Conservation (phyloP, 2,329 filamentous ascomycete genomes). For the Aciculosporium take region DNA sequence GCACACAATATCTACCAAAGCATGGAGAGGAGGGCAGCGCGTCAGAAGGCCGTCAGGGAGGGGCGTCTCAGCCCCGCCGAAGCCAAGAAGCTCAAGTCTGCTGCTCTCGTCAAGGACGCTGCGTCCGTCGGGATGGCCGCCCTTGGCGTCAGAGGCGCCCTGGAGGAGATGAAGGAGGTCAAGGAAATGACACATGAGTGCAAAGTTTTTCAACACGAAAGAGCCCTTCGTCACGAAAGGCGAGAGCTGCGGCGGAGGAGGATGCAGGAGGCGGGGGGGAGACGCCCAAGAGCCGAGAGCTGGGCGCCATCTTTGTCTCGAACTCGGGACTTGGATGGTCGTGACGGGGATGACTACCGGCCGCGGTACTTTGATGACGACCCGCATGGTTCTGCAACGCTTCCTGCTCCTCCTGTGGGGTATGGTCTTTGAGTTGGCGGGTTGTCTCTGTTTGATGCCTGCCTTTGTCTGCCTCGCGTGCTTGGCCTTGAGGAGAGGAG, state of each 20-base stretch:
- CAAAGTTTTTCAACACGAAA: slow-evolving; percentile 35
- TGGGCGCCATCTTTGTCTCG: slow-evolving; percentile 29
- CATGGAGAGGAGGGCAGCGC: slow-evolving; percentile 40
- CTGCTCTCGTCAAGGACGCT: slow-evolving; percentile 41
- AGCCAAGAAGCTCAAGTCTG: slow-evolving; percentile 42
- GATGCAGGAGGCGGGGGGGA: slow-evolving; percentile 17
- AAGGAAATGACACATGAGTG: slow-evolving; percentile 34
- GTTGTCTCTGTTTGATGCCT: no score
- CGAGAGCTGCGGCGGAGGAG: slow-evolving; percentile 24
- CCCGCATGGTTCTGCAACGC: slow-evolving; percentile 25
- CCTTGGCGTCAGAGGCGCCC: slow-evolving; percentile 41
- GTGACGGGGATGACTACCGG: slow-evolving; percentile 26
- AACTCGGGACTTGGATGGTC: slow-evolving; percentile 23
- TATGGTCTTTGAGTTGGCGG: slow-evolving; percentile 5
- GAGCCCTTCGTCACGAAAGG: slow-evolving; percentile 32
- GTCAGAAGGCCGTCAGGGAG: slow-evolving; percentile 39
- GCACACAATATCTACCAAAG: slow-evolving; percentile 44
- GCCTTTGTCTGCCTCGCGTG: no score
- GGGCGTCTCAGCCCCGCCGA: slow-evolving; percentile 36
- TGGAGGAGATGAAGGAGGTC: slow-evolving; percentile 42
- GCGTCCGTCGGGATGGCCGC: slow-evolving; percentile 45
- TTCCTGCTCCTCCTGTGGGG: slow-evolving; percentile 23
- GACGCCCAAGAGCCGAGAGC: slow-evolving; percentile 28
- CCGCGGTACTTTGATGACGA: slow-evolving; percentile 34
- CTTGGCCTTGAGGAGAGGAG: no score